phyloP scores from a whole-genome alignment of 352 stramenopile genomes.

The Phytophthora capsici region DNA sequence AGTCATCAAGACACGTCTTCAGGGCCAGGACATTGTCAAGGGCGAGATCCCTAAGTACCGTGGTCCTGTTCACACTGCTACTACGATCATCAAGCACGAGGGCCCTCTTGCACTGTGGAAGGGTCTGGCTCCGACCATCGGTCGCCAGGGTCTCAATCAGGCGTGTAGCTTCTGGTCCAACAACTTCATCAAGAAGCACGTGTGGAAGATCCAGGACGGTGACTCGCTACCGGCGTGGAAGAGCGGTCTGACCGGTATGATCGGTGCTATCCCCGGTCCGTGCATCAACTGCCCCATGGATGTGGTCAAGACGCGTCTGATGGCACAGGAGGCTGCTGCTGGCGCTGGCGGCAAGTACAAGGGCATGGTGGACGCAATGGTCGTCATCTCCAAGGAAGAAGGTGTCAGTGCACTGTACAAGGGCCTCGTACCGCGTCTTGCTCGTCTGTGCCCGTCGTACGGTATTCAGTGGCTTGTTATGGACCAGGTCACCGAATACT shows the following conservation, averaged over 20 bases:
- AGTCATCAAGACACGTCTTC: conserved; percentile 98
- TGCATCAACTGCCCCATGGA: conserved; percentile 93
- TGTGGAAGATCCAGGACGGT: conserved; percentile 87
- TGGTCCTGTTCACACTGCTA: conserved; percentile 91
- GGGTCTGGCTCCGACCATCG: conserved; percentile 94
- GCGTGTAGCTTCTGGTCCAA: conserved; percentile 98
- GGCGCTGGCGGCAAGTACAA: conserved; percentile 95
- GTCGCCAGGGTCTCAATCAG: conserved; percentile 98
- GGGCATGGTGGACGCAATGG: conserved; percentile 91
- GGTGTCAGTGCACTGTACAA: conserved; percentile 96
- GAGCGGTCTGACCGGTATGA: conserved; percentile 94
- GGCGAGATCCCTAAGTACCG: conserved; percentile 87
- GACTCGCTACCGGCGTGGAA: conserved; percentile 93
- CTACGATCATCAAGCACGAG: conserved; percentile 94
- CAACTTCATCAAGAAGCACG: conserved; percentile 92
- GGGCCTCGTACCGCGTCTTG: conserved; percentile 95
- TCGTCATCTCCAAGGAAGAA: conserved; percentile 95
- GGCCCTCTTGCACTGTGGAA: conserved; percentile 96
- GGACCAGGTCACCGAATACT: conserved; percentile 82
- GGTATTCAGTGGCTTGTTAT: conserved; percentile 90
- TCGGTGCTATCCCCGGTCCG: conserved; percentile 84
- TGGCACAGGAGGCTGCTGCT: conserved; percentile 89
- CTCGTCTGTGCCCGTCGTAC: conserved; percentile 89
- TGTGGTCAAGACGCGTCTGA: conserved; percentile 97
- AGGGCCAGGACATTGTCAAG: conserved; percentile 91